Percentiles rank a stretch among this genome's conserved stretches.
Conservation (phyloP, 495 filamentous ascomycete genomes). For the Penicillium flavigenum region DNA sequence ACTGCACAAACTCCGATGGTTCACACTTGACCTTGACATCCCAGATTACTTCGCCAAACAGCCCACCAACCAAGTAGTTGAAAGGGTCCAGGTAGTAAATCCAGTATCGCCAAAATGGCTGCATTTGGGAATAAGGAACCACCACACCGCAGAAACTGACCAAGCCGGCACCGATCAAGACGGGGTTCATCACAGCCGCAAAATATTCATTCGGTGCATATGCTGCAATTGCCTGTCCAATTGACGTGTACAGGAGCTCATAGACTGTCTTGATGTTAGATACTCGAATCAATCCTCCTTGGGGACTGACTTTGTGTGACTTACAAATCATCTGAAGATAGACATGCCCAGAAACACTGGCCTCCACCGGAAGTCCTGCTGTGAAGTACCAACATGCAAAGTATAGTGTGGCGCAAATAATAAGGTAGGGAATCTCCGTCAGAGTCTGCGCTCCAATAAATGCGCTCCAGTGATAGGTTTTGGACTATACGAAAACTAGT, state of each 20-base stretch:
- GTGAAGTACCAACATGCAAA: constrained; percentile 62
- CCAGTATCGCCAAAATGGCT: constrained; percentile 60
- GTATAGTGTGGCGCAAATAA: constrained; percentile 56
- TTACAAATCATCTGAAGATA: constrained; percentile 49
- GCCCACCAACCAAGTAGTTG: constrained; percentile 53
- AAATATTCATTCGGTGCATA: constrained; percentile 56
- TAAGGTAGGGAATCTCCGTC: constrained; percentile 60
- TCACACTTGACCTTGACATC: constrained; percentile 55
- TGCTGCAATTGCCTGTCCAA: constrained; percentile 50
- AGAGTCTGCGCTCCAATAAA: constrained; percentile 49
- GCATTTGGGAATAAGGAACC: constrained; percentile 51
- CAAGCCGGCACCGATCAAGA: constrained; percentile 51
- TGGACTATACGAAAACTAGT: constrained; percentile 58
- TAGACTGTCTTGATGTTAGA: constrained; percentile 34
- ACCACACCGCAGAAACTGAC: constrained; percentile 58
- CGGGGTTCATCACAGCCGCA: constrained; percentile 52
- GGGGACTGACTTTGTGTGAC: constrained; percentile 13
- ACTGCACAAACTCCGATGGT: constrained; percentile 56
- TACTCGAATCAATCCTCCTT: too few relatives aligned
- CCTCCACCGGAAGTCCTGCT: constrained; percentile 45
- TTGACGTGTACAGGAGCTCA: constrained; percentile 47
- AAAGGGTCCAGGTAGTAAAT: constrained; percentile 58
- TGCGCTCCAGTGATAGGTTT: constrained; percentile 49
- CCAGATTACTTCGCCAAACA: constrained; percentile 45
- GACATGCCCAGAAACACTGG: constrained; percentile 47